Evolutionary conservation across 495 filamentous ascomycete genomes (phyloP), one percentile per base, ranked within the genome.

Genomic region (Rhizodiscina lignyota): DNA sequence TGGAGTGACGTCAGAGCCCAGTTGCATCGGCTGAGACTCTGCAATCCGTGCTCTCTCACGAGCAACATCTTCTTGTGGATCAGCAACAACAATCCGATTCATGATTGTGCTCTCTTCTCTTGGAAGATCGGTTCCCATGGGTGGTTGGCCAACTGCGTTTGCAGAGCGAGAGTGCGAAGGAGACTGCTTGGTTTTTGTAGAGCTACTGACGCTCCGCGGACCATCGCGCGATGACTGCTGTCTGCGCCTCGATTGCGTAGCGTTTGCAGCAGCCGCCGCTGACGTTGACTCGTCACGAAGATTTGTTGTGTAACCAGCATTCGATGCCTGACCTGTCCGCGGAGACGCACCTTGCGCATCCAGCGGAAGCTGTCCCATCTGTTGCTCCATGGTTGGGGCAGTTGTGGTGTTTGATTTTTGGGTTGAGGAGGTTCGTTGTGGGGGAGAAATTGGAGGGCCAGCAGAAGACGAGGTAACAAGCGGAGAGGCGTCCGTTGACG

Each of bases 51-150:
- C 79, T 39, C 68, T 64, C 51, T 86, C 85, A 33, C 85, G 67
- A 29, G 72, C 76, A 33, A 83, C 63, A 49, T 91, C 83, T 18
- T 81, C 74, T 39, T 73, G 66, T 15, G 82, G 81, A 44, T 91
- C 82, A 33, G 77, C 79, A 35, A 86, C 67, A 42, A 85, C 54
- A 11, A 89, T 68, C 26, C 79, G 70, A 47, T 82, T 81, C 41
- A 92, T 73, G 16, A 91, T 71, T 31, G 77, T 70, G 53, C 69
- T 74, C 21, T 72, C 65, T 48, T 79, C 73, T 36, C 71, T 63
- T 12, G 68, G 70, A 3, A 67, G 63, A 20, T 60, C 62, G 26
- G 61, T 69, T 20, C 52, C 56, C 12, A 47, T 30, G 5, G 52
- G 55, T 20, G 50, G 35, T 31, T 49, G 45, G 20, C 53, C 41